phyloP scores from a whole-genome alignment of 1,139 yeast genomes.

The Yamadazyma membranifaciens region DNA sequence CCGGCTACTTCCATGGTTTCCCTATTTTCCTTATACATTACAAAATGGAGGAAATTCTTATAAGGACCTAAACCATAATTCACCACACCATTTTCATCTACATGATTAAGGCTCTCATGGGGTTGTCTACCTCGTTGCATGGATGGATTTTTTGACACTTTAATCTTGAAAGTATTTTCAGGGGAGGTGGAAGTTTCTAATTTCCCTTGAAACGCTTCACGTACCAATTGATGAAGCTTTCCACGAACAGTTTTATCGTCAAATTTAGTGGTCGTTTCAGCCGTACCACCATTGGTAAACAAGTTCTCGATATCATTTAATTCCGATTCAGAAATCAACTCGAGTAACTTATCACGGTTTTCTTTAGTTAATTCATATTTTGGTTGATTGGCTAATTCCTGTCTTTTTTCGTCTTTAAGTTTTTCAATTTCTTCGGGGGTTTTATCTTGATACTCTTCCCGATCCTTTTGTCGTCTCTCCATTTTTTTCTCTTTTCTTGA shows the following conservation, averaged over 20 bases:
- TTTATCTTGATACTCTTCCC: constrained; percentile 34
- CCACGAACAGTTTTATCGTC: constrained; percentile 74
- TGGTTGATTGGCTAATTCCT: constrained; percentile 24
- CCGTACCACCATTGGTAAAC: constrained; percentile 54
- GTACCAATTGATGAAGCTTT: constrained; percentile 68
- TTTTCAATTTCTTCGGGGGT: constrained; percentile 36
- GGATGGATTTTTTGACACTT: constrained; percentile 40
- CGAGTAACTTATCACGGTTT: constrained; percentile 46
- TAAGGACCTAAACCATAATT: constrained; percentile 66
- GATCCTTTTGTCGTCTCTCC: constrained; percentile 44
- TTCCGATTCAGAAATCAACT: constrained; percentile 59
- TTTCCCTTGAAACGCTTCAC: constrained; percentile 71
- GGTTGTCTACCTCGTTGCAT: constrained; percentile 30
- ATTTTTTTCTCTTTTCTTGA: constrained; percentile 51
- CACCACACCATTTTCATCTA: constrained; percentile 44
- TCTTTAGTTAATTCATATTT: constrained; percentile 47
- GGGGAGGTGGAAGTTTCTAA: constrained; percentile 79
- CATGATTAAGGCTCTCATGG: constrained; percentile 49
- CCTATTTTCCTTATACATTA: constrained; percentile 88
- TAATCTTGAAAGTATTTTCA: constrained; percentile 61
- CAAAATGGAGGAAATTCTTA: constrained; percentile 70
- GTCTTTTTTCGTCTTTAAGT: constrained; percentile 27
- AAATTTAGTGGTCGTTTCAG: constrained; percentile 58
- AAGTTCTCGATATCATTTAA: constrained; percentile 54
- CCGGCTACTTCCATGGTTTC: constrained; percentile 96